Evolutionary conservation across 192 early-diverging fungal genomes (phyloP), one percentile per base, ranked within the genome.

Genomic region (Backusella tarrabulga): DNA sequence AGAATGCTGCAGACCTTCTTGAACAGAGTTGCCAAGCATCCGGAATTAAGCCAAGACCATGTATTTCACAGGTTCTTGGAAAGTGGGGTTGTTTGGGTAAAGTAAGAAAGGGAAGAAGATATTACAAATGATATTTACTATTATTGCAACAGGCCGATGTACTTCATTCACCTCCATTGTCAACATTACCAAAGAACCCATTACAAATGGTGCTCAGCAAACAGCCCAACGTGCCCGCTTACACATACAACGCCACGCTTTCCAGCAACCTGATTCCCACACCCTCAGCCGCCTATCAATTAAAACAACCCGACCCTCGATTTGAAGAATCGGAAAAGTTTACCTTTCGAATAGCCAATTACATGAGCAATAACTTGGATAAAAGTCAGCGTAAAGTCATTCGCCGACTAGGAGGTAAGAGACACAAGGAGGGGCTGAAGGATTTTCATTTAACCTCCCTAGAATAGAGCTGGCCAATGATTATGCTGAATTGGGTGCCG

Each of bases 11-110:
- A 97, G 85, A 91, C 90, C 34, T 99, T 99, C 77, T 81, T 99
- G 76, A 98, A 98, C 80, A 90, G 96, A 44, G 78, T 98, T 52
- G 94, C 91, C 3, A 91, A 90, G 77, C 96, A 99, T 86, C 95
- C 96, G 35, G 90, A 94, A 74, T 79, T 99, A 52, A 87, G 92
- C 15, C 85, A 90, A 75, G 95, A 95, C 70, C 97, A 98, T 80
- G 88, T 96, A 42, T 91, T 98, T 82, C 98, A 99, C 79, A 81
- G 91, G 44, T 99, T 99, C 80, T 83, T 99, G 76, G 97, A 99
- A 80, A 82, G 79, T 23, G 92, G 88, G 6, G 90, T 90, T 29
- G 85, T 90, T 71, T 95, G 93, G 93, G 88, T 90, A 84, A 54
- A 32, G 32, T 32, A 1, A 32, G 32, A 32, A 32, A 2, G 32